Evolutionary conservation across 1,139 yeast species (phyloP).

Genomic region (Suhomyces yuchorum): DNA sequence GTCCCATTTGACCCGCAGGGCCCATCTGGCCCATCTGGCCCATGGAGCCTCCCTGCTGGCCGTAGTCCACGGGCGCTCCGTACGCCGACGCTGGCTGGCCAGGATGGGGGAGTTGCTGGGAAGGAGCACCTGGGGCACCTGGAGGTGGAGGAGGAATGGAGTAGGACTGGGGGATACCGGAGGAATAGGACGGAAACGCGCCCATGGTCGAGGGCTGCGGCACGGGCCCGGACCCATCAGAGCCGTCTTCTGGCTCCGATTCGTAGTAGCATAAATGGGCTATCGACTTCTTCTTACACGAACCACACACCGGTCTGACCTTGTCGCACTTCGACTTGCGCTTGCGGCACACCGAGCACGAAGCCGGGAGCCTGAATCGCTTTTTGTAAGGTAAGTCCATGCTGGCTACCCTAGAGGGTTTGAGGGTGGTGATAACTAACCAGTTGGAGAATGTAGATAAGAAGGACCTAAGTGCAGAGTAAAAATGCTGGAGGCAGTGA

Average conservation of each 20-base stretch:
- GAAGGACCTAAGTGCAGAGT: not conserved
- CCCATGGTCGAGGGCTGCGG: not conserved
- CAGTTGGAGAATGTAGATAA: not conserved
- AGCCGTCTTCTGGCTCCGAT: constrained; percentile 22
- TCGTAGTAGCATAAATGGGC: constrained; percentile 73
- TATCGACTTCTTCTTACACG: constrained; percentile 71
- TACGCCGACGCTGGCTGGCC: not conserved
- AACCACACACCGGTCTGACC: constrained; percentile 68
- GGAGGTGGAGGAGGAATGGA: constrained; percentile 2
- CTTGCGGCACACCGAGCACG: constrained; percentile 51
- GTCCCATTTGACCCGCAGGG: not conserved
- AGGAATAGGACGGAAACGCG: not conserved
- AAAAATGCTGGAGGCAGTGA: not conserved
- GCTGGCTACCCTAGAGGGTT: constrained; percentile 2
- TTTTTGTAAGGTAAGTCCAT: constrained; percentile 34
- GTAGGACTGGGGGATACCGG: not conserved
- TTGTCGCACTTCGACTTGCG: constrained; percentile 60
- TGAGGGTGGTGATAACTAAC: not conserved
- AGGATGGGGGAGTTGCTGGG: constrained; percentile 1
- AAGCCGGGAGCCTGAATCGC: constrained; percentile 45
- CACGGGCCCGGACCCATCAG: not conserved
- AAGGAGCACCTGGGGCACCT: not conserved
- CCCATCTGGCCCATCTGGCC: not conserved
- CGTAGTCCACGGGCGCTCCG: constrained; percentile 1
- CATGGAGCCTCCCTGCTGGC: not conserved